Percentiles rank a stretch among this genome's conserved stretches.
These are phyloP conservation scores for Melocanna baccifera DNA, from an alignment of 176 grass and related monocot genomes.

Conservation along the genomic window DNA sequence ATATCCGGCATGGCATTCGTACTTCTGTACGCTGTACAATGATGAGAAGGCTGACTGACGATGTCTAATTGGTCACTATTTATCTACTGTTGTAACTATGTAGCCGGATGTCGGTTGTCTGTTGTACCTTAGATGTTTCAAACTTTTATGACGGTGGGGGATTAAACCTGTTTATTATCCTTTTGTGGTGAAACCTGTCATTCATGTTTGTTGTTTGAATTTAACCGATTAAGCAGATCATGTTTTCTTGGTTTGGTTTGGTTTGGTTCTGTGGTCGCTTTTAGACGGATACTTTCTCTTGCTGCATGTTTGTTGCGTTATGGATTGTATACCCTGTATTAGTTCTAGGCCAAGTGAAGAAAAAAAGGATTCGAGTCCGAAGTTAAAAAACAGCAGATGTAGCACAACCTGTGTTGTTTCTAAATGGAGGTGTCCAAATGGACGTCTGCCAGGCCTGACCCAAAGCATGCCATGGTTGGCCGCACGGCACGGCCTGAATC, in stretches of 20 bases:
- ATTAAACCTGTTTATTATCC: background rate
- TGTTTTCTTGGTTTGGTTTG: background rate
- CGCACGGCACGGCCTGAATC: no score
- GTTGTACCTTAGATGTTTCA: background rate
- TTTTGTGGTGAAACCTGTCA: background rate
- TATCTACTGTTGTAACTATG: background rate
- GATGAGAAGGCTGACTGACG: conserved; percentile 22
- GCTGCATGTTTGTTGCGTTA: background rate
- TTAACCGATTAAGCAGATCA: background rate
- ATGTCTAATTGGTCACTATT: background rate
- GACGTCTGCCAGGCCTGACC: no score
- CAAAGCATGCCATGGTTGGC: no score
- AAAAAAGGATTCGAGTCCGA: background rate
- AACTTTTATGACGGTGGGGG: background rate
- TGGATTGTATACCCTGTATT: background rate
- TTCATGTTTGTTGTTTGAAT: background rate
- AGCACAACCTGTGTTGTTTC: no score
- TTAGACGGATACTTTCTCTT: background rate
- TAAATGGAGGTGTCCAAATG: no score
- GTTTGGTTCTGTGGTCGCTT: background rate
- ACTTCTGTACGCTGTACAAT: background rate
- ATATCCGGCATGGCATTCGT: background rate
- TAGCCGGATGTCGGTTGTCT: background rate
- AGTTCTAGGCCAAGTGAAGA: background rate
- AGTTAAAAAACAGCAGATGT: no score